Conservation (phyloP, 257 asterid species). For the Avicennia marina region DNA sequence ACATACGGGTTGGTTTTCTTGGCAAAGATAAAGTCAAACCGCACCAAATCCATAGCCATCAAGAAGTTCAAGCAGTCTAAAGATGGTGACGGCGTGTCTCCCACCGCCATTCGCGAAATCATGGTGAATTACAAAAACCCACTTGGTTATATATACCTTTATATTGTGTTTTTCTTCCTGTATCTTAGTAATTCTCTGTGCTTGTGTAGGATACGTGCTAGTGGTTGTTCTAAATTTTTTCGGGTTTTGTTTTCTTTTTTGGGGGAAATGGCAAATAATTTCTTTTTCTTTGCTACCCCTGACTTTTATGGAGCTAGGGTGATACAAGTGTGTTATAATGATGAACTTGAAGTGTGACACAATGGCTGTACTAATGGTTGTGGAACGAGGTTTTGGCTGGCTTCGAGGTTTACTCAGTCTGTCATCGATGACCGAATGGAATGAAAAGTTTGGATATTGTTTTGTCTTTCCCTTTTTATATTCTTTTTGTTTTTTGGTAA, state of each 20-base stretch:
- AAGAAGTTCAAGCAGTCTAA: conserved; percentile 98
- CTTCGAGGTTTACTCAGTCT: neutral
- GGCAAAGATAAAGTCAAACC: conserved; percentile 78
- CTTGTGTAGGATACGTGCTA: too few relatives aligned
- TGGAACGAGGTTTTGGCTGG: neutral
- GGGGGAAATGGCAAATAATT: neutral
- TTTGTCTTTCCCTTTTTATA: neutral
- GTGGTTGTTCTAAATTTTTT: neutral
- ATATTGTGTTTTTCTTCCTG: neutral
- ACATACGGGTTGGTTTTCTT: conserved; percentile 94
- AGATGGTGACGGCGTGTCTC: conserved; percentile 97
- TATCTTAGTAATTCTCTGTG: neutral
- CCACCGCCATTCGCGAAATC: conserved; percentile 98
- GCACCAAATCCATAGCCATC: conserved; percentile 80
- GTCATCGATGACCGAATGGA: conserved; percentile 1
- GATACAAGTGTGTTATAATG: too few relatives aligned
- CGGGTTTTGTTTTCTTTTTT: conserved; percentile 1
- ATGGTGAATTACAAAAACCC: conserved; percentile 44
- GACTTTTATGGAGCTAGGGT: too few relatives aligned
- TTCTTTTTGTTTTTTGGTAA: too few relatives aligned
- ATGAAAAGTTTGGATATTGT: neutral
- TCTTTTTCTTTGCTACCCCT: too few relatives aligned
- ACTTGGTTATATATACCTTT: neutral
- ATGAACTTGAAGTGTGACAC: neutral
- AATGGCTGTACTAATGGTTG: neutral